A percentile compares a stretch with the other conserved stretches of the same genome.
Conservation (phyloP, 2,329 filamentous ascomycete genomes). For the Monosporascus sp. region DNA sequence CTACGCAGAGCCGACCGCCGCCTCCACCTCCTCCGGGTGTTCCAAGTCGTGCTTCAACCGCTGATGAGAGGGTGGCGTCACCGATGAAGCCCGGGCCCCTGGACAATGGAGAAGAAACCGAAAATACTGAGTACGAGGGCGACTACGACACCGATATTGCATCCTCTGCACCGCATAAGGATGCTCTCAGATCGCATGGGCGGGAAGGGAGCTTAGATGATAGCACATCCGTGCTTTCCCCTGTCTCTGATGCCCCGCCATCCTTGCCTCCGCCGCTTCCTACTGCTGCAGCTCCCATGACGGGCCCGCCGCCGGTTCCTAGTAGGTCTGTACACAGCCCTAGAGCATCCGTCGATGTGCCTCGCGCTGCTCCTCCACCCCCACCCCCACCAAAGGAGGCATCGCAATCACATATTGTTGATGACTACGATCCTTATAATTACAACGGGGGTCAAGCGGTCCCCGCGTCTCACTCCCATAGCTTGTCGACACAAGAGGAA, state of each 20-base stretch:
- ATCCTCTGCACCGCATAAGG: slow-evolving; percentile 88
- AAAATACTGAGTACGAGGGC: slow-evolving; percentile 90
- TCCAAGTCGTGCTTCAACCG: slow-evolving; percentile 54
- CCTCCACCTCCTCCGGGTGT: slow-evolving; percentile 56
- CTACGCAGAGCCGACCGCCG: slow-evolving; percentile 54
- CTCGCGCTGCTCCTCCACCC: slow-evolving; percentile 65
- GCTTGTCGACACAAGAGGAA: slow-evolving; percentile 40
- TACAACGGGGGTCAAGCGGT: slow-evolving; percentile 36
- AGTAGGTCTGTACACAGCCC: slow-evolving; percentile 47
- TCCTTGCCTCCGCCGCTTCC: slow-evolving; percentile 53
- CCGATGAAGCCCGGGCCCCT: slow-evolving; percentile 36
- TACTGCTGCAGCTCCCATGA: slow-evolving; percentile 49
- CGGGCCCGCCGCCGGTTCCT: slow-evolving; percentile 61
- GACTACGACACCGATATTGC: slow-evolving; percentile 98
- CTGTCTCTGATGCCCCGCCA: slow-evolving; percentile 40
- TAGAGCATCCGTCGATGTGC: slow-evolving; percentile 65
- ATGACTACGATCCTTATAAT: slow-evolving; percentile 67
- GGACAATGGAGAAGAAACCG: slow-evolving; percentile 63
- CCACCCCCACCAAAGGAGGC: slow-evolving; percentile 48
- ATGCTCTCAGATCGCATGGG: slow-evolving; percentile 78
- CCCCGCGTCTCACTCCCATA: slow-evolving; percentile 22
- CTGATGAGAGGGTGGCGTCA: slow-evolving; percentile 43
- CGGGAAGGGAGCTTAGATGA: slow-evolving; percentile 74
- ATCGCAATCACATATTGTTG: slow-evolving; percentile 41
- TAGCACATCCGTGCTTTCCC: slow-evolving; percentile 56